Base-by-base conservation (phyloP, 2,329 filamentous ascomycete genomes). In the Endothia cerciana region DNA sequence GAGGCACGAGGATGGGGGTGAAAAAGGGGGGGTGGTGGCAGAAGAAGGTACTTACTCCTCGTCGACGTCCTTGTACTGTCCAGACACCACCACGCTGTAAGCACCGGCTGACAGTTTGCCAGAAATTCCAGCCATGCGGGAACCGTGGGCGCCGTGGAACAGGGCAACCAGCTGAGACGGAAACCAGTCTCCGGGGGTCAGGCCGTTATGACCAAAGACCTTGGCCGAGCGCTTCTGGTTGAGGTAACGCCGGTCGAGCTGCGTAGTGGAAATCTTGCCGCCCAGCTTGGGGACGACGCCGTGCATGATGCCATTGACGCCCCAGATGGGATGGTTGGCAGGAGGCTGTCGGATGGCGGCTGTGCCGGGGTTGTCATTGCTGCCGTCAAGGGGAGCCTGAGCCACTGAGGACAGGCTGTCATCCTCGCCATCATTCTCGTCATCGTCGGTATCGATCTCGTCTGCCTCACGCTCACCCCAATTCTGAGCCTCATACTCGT, bases 121-220 rank as follows among this genome's bases (percentile, higher is more conserved):
- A 25, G 74, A 79, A 43, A 90, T 89, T 3, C 84, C 85, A 2
- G 75, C 80, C 70, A 83, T 77, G 0, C 76, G 68, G 0, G 74
- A 68, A 2, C 84, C 85, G 69, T 88, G 86, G 0, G 82, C 85
- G 3, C 86, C 85, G 63, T 84, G 80, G 15, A 83, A 80, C 0
- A 86, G 72, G 0, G 83, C 79, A 11, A 78, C 81, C 0, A 84
- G 74, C 67, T 86, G 85, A 0, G 77, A 77, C 0, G 85, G 84
- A 79, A 80, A 88, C 85, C 86, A 88, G 38, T 82, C 70, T 10
- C 79, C 79, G 3, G 76, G 70, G 0, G 2, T 15, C 2, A 79
- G 70, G 4, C 73, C 73, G 69, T 80, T 81, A 68, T 78, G 67
- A 17, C 74, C 71, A 51, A 70, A 68, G 0, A 72, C 65, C 4